Percentiles rank a stretch among this genome's conserved stretches.
Evolutionary conservation across 1,139 yeast species (phyloP).

Genomic region (Wickerhamiella pararugosa): DNA sequence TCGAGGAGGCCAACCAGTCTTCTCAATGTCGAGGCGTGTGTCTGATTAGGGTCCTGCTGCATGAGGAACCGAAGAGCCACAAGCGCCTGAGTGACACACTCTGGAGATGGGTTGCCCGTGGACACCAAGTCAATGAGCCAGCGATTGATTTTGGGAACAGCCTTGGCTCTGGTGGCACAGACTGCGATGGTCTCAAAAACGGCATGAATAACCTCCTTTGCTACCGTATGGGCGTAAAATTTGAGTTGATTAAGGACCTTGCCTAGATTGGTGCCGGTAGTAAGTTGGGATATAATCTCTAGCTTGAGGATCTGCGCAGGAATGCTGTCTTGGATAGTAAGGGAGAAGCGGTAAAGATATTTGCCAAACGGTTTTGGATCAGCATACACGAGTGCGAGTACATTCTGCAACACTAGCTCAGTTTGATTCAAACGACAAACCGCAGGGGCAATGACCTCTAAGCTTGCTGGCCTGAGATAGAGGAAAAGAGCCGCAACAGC

Average conservation of each 20-base stretch:
- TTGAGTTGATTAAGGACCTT: constrained; percentile 52
- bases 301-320: constrained; percentile 41
- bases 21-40: neutral
- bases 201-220: constrained; percentile 14
- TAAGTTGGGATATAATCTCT: constrained; percentile 45
- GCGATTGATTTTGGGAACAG: constrained; percentile 19
- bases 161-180: constrained; percentile 27
- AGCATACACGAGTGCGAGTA: constrained; percentile 23
- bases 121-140: constrained; percentile 29
- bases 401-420: constrained; percentile 23
- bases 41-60: constrained; percentile 30
- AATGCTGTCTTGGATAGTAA: constrained; percentile 42
- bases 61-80: constrained; percentile 58
- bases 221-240: constrained; percentile 38
- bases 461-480: constrained; percentile 31
- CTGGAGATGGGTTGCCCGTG: constrained; percentile 5
- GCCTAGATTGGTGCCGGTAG: constrained; percentile 37
- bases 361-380: constrained; percentile 36
- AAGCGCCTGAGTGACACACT: constrained; percentile 36
- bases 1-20: constrained; percentile 4
- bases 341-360: constrained; percentile 37
- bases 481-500: constrained; percentile 42
- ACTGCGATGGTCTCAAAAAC: constrained; percentile 35
- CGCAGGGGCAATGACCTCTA: constrained; percentile 31
- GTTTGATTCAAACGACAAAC: constrained; percentile 33